Evolutionary conservation across 2,329 filamentous ascomycete genomes (phyloP).

Genomic region (Trichoderma brevicompactum): DNA sequence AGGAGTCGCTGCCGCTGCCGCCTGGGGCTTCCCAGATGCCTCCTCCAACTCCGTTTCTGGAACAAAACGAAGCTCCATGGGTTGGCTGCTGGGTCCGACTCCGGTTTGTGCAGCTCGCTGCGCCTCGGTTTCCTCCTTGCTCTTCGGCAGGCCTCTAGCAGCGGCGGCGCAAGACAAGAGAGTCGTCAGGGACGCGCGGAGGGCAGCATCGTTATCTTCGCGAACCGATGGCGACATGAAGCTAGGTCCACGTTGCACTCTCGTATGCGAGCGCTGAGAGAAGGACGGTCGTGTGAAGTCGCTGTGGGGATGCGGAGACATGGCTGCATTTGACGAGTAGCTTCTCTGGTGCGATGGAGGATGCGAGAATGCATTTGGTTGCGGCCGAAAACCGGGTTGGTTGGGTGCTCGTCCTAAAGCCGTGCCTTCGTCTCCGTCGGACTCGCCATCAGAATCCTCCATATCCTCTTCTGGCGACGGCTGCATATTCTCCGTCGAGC

Average conservation of each 20-base stretch:
- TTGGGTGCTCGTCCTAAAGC: slow-evolving; percentile 70
- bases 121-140: slow-evolving; percentile 52
- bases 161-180: slow-evolving; percentile 93
- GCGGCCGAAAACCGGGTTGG: slow-evolving; percentile 71
- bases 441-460: slow-evolving; percentile 48
- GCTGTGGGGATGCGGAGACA: slow-evolving; percentile 55
- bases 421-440: slow-evolving; percentile 76
- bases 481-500: slow-evolving; percentile 59
- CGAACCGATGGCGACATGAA: slow-evolving; percentile 76
- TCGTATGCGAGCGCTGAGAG: slow-evolving; percentile 52
- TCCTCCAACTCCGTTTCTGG: slow-evolving; percentile 63
- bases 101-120: slow-evolving; percentile 43
- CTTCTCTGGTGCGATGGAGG: slow-evolving; percentile 63
- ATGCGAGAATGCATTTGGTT: slow-evolving; percentile 91
- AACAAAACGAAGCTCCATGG: slow-evolving; percentile 63
- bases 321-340: slow-evolving; percentile 55
- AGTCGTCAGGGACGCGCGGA: slow-evolving; percentile 92
- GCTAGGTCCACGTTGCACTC: slow-evolving; percentile 55
- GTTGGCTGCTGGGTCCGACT: slow-evolving; percentile 54
- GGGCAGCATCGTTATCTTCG: slow-evolving; percentile 88
- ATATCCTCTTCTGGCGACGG: slow-evolving; percentile 46
- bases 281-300: slow-evolving; percentile 57
- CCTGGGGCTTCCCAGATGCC: slow-evolving; percentile 35
- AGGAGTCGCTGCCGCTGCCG: slow-evolving; percentile 30
- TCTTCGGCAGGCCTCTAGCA: slow-evolving; percentile 78